These are phyloP conservation scores for Brassica incana DNA, from an alignment of 345 rosid genomes.

Conservation along the genomic window DNA sequence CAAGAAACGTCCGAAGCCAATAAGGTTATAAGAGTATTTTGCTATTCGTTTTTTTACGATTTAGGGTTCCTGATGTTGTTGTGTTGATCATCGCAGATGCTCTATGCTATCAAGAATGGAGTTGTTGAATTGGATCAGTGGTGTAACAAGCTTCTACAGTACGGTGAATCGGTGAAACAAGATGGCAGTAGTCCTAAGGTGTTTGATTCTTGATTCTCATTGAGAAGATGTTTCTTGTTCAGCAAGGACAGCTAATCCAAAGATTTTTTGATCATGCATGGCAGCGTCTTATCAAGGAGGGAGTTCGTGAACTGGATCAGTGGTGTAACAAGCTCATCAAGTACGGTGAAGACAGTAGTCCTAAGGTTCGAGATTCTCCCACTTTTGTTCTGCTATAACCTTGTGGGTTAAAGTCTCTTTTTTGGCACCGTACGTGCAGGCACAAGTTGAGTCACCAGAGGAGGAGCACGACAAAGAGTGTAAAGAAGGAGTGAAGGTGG, in stretches of 20 bases:
- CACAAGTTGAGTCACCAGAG: constrained; percentile 20
- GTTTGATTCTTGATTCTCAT: neutral
- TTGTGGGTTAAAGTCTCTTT: neutral
- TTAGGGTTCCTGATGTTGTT: constrained; percentile 7
- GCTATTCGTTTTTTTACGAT: neutral
- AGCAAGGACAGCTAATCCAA: neutral
- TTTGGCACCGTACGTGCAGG: constrained; percentile 15
- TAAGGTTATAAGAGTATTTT: constrained; percentile 18
- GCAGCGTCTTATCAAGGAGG: constrained; percentile 20
- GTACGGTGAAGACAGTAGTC: constrained; percentile 12
- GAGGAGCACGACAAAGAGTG: constrained; percentile 19
- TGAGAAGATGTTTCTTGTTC: neutral
- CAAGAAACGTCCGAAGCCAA: constrained; percentile 29
- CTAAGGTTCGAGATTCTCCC: constrained; percentile 15
- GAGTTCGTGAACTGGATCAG: constrained; percentile 38
- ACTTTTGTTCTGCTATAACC: neutral
- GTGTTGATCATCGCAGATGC: constrained; percentile 19
- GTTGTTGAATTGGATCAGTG: constrained; percentile 40
- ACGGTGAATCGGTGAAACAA: constrained; percentile 34
- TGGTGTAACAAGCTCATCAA: neutral
- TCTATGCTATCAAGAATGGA: constrained; percentile 38
- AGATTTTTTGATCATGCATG: neutral
- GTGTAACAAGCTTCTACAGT: constrained; percentile 41
- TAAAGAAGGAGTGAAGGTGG: constrained; percentile 43
- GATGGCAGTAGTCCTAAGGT: constrained; percentile 22